A percentile compares a stretch with the other conserved stretches of the same genome.
These are phyloP conservation scores for Xylariaceae sp. DNA, from an alignment of 2,329 filamentous ascomycete genomes.

Conservation along the genomic window DNA sequence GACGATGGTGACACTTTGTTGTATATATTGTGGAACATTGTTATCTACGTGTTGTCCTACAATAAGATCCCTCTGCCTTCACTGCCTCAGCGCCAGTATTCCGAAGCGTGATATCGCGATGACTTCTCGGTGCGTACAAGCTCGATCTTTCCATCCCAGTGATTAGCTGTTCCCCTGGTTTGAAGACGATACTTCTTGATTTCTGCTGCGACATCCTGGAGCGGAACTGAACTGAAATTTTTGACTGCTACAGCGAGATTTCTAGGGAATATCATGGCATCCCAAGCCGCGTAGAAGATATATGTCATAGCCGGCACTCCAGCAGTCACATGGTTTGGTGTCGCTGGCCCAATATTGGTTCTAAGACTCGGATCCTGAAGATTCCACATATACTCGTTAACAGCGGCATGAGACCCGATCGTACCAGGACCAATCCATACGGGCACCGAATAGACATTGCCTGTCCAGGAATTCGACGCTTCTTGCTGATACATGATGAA, in stretches of 20 bases:
- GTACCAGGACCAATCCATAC: slow-evolving; percentile 56
- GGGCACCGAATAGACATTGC: slow-evolving; percentile 38
- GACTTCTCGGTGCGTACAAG: slow-evolving; percentile 31
- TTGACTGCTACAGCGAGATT: slow-evolving; percentile 25
- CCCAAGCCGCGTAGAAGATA: slow-evolving; percentile 60
- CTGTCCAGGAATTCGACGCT: slow-evolving; percentile 37
- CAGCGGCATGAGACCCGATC: slow-evolving; percentile 43
- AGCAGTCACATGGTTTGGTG: slow-evolving; percentile 55
- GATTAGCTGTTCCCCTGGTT: slow-evolving; percentile 35
- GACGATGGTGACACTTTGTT: background rate
- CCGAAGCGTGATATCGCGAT: slow-evolving; percentile 31
- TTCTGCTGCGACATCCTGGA: slow-evolving; percentile 38
- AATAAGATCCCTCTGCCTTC: background rate
- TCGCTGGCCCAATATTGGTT: slow-evolving; percentile 51
- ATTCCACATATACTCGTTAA: slow-evolving; percentile 56
- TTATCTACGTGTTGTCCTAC: background rate
- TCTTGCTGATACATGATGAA: slow-evolving; percentile 36
- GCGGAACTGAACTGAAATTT: slow-evolving; percentile 9
- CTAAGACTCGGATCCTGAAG: slow-evolving; percentile 46
- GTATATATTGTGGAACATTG: slow-evolving; percentile 6
- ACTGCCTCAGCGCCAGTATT: slow-evolving; percentile 32
- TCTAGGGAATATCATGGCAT: slow-evolving; percentile 51
- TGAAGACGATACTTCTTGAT: slow-evolving; percentile 39
- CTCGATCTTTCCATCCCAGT: slow-evolving; percentile 42
- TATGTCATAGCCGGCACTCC: slow-evolving; percentile 54